Percentiles rank a stretch among this genome's conserved stretches.
phyloP scores from a whole-genome alignment of 768 basidiomycete genomes.

The Phanerochaete carnosa region DNA sequence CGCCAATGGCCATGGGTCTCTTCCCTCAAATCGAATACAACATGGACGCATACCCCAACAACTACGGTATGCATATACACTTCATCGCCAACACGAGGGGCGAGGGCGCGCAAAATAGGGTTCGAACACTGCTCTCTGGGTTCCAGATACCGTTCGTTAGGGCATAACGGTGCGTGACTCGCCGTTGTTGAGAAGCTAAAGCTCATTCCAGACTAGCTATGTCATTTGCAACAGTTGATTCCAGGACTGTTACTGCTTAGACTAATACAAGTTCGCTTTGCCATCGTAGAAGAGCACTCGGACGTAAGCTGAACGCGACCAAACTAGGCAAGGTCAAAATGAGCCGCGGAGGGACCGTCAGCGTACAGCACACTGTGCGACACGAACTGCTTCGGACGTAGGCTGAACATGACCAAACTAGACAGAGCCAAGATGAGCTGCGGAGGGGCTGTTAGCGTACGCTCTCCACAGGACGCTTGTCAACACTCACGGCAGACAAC shows the following conservation, averaged over 20 bases:
- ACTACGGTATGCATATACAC: constrained; percentile 91
- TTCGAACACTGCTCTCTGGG: constrained; percentile 82
- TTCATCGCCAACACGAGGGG: constrained; percentile 89
- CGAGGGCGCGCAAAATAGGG: constrained; percentile 85
- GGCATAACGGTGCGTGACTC: constrained; percentile 20
- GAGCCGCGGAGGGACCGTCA: no score
- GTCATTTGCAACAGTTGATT: background rate
- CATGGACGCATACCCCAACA: constrained; percentile 80
- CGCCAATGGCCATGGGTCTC: constrained; percentile 77
- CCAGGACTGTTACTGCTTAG: background rate
- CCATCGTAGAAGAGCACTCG: background rate
- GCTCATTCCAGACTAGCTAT: background rate
- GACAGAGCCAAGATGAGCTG: no score
- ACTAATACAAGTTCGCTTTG: background rate
- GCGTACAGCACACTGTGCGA: no score
- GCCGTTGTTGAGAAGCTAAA: background rate
- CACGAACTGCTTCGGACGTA: no score
- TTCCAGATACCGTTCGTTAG: constrained; percentile 87
- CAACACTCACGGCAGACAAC: background rate
- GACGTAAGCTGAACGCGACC: no score
- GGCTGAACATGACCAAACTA: no score
- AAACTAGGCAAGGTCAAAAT: no score
- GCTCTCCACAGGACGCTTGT: no score
- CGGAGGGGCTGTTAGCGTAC: no score
- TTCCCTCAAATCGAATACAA: constrained; percentile 98